Base-by-base conservation (phyloP, 352 stramenopile genomes). In the Blastocystis sp. region DNA sequence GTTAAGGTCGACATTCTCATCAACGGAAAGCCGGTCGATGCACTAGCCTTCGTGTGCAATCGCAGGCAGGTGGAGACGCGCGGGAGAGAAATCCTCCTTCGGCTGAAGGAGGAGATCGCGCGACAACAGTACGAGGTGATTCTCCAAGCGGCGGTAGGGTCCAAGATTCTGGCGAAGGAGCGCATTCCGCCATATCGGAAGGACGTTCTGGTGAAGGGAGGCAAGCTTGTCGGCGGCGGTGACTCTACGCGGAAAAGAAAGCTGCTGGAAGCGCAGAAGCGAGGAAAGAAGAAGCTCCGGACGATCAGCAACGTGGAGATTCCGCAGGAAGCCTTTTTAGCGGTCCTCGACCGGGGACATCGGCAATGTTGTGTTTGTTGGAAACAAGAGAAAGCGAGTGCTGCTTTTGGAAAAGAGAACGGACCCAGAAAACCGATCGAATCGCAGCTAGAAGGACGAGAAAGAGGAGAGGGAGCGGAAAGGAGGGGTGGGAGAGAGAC, bases 201-300 rank as follows among this genome's bases (percentile, higher is more conserved):
- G 84, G 93, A 97, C 89, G 93, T 97, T 0, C 87, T 95, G 46
- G 92, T 92, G 4, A 96, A 96, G 87, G 95, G 92, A 85, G 95
- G 95, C 84, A 89, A 90, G 48, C 44, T 76, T 1, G 96, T 99
- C 18, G 96, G 96, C 56, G 95, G 96, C 34, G 96, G 96, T 8
- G 96, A 99, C 87, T 90, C 94, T 53, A 97, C 94, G 61, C 90
- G 96, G 64, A 99, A 99, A 89, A 97, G 97, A 86, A 99, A 99
- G 87, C 90, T 99, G 38, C 88, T 99, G 14, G 95, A 98, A 86
- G 98, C 98, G 89, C 96, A 99, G 88, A 99, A 99, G 88, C 90
- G 95, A 76, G 96, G 96, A 84, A 99, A 99, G 90, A 96, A 96
- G 81, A 93, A 93, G 76, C 94, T 97, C 89, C 96, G 97, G 89